phyloP scores from a whole-genome alignment of 2,329 filamentous ascomycete species.

The Gremmenia infestans region DNA sequence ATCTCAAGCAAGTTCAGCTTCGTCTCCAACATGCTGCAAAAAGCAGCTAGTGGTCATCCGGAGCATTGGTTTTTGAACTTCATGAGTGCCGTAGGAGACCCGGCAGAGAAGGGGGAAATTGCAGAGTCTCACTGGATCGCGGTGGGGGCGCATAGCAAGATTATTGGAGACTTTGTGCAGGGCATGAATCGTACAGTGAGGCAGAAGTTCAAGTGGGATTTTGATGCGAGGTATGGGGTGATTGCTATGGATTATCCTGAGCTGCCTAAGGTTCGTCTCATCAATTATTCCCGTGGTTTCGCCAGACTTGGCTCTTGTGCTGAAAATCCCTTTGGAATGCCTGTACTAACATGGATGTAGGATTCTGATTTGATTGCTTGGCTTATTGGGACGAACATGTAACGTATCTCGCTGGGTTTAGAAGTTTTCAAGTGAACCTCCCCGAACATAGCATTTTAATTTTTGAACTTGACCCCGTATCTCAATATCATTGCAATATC shows the following conservation, averaged over 20 bases:
- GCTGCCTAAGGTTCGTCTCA: slow-evolving; percentile 17
- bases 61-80: slow-evolving; percentile 40
- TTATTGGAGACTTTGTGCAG: slow-evolving; percentile 37
- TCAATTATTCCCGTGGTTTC: too few relatives aligned
- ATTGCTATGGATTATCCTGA: slow-evolving; percentile 26
- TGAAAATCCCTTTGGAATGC: too few relatives aligned
- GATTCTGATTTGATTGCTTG: slow-evolving; percentile 37
- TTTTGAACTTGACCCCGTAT: too few relatives aligned
- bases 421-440: too few relatives aligned
- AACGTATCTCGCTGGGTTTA: not conserved
- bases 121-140: slow-evolving; percentile 42
- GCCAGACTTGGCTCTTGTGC: too few relatives aligned
- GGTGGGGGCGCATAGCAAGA: slow-evolving; percentile 38
- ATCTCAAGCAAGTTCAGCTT: slow-evolving; percentile 36
- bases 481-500: too few relatives aligned
- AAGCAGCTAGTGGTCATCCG: slow-evolving; percentile 24
- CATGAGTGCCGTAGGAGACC: slow-evolving; percentile 38
- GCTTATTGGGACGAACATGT: slow-evolving; percentile 39
- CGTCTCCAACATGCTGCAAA: slow-evolving; percentile 35
- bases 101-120: slow-evolving; percentile 33
- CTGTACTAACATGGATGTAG: too few relatives aligned
- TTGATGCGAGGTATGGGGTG: slow-evolving; percentile 27
- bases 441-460: too few relatives aligned
- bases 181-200: slow-evolving; percentile 39
- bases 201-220: slow-evolving; percentile 27